Base-by-base conservation (phyloP, 163 green algal species). In the Chlorella variabilis region DNA sequence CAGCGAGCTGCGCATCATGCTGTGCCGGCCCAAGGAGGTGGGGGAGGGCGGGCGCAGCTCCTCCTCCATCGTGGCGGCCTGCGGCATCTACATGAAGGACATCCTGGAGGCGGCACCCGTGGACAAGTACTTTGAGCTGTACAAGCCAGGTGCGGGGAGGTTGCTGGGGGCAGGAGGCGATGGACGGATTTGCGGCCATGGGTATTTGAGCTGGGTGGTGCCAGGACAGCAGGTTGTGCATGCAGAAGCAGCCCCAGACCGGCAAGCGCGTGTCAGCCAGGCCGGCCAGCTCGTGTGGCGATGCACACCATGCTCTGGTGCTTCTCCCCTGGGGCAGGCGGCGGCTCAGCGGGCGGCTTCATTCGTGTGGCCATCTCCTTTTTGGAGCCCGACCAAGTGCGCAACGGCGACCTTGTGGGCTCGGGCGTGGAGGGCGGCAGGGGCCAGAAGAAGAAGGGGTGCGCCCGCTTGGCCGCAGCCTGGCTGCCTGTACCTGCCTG, bases 61-160 rank as follows among this genome's bases (percentile, higher is more conserved):
- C 15, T 93, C 87, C 2, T 89, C 86, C 33, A 91, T 97, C 18
- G 85, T 97, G 62, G 91, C 93, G 48, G 93, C 93, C 33, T 96
- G 93, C 76, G 94, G 95, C 67, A 98, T 98, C 69, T 98, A 94
- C 83, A 91, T 98, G 39, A 79, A 79, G 17, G 94, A 98, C 83
- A 97, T 98, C 65, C 79, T 98, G 29, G 92, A 98, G 23, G 94
- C 94, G 27, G 95, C 96, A 31, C 95, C 95, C 27, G 96, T 98
- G 66, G 94, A 98, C 88, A 98, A 98, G 84, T 97, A 96, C 88
- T 98, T 98, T 91, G 94, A 98, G 90, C 87, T 98, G 67, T 98
- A 97, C 89, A 97, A 97, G 88, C 94, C 94, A 23, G 71, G 93
- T 86, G 63, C 80, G 54, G 4, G 5, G 5, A n/a, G 25, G 18